Base-by-base conservation (phyloP, 208 protist species). In the Trypanosoma congolense region DNA sequence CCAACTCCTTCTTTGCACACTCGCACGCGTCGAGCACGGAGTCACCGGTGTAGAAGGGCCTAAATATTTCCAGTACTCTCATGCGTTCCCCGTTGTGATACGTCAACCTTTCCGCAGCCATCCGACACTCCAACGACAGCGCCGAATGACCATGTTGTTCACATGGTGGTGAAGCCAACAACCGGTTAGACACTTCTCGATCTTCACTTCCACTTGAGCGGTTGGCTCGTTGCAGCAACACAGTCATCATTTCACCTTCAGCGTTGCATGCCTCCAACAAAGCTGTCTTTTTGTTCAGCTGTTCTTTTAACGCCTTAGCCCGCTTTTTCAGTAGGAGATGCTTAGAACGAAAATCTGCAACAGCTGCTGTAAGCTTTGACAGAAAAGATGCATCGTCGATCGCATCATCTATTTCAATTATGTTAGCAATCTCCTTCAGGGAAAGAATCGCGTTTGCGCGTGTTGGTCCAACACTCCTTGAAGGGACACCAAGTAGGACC, bases 1-100 rank as follows among this genome's bases (percentile, higher is more conserved):
- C 5, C 28, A 64, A n/a, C 36, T 56, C 49, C 19, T 49, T 49
- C 35, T 31, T 48, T 2, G 58, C 21, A n/a, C 21, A 38, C 31
- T 35, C 19, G 28, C 40, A 64, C 24, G 41, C 58, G 19, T 64
- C 58, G 19, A 64, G 3, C 10, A 64, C 33, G 29, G 46, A 47
- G 21, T 40, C 6, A 19, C 58, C 49, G 24, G 28, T 48, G 33
- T 31, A 50, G 3, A 64, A n/a, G 42, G 46, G 41, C n/a, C 44
- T 26, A n/a, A 64, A 21, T 33, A 50, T 24, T 19, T 64, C 40
- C 26, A 56, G 40, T 30, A 30, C 22, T 47, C 50, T 56, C 33
- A 14, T 47, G 24, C 18, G 55, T 21, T 40, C 19, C 30, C 56
- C 41, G 22, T 35, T 9, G 29, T 64, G 1, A 29, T 22, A 14